A percentile compares a stretch with the other conserved stretches of the same genome.
phyloP scores from a whole-genome alignment of 1,284 basidiomycete species.

The Heliocybe sulcata region DNA sequence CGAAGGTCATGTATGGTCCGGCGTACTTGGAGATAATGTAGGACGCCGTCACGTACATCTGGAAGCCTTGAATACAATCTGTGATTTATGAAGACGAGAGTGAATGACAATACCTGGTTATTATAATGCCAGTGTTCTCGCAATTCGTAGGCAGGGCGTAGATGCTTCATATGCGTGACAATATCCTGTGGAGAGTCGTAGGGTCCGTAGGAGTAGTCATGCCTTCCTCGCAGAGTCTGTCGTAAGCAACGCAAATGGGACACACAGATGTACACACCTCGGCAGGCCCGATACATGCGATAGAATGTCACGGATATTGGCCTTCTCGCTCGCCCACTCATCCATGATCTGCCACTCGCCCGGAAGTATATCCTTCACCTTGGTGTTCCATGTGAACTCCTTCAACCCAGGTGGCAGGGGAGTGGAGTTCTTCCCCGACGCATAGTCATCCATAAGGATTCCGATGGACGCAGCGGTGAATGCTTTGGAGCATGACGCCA shows the following conservation, averaged over 20 bases:
- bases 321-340: conserved; percentile 22
- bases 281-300: conserved; percentile 31
- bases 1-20: conserved; percentile 22
- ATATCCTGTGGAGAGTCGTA: conserved; percentile 19
- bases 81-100: neutral
- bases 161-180: conserved; percentile 18
- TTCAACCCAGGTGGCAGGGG: conserved; percentile 21
- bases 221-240: conserved; percentile 12
- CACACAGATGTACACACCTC: conserved; percentile 13
- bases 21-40: conserved; percentile 28
- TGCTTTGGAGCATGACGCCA: conserved; percentile 29
- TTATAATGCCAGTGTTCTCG: conserved; percentile 28
- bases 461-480: conserved; percentile 28
- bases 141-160: conserved; percentile 25
- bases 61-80: conserved; percentile 11
- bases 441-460: conserved; percentile 29
- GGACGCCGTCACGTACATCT: conserved; percentile 28
- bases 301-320: conserved; percentile 26
- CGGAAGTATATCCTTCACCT: conserved; percentile 25
- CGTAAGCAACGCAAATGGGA: neutral
- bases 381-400: conserved; percentile 25
- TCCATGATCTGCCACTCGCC: conserved; percentile 26
- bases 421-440: conserved; percentile 23
- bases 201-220: conserved; percentile 23
- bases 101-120: conserved; percentile 21